phyloP scores from a whole-genome alignment of 306 rosid genomes.

The Abrus precatorius region DNA sequence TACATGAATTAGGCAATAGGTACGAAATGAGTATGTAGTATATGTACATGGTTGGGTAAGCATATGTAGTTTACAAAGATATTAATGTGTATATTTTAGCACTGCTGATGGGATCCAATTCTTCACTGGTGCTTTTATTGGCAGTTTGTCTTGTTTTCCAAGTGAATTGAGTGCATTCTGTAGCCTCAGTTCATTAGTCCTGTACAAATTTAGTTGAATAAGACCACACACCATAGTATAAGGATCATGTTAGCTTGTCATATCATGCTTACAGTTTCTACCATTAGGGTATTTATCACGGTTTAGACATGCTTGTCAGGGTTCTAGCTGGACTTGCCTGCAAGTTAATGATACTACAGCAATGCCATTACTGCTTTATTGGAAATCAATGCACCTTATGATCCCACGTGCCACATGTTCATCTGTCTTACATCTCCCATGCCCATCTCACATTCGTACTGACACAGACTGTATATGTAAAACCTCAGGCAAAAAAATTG shows the following conservation, averaged over 20 bases:
- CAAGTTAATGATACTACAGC: constrained; percentile 33
- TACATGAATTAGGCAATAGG: too few relatives aligned
- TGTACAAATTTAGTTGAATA: not conserved
- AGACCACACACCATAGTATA: not conserved
- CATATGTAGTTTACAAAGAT: constrained; percentile 4
- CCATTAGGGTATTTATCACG: constrained; percentile 9
- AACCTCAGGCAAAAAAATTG: not conserved
- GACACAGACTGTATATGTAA: not conserved
- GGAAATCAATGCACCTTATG: constrained; percentile 35
- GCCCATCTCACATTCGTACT: constrained; percentile 27
- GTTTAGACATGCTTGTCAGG: constrained; percentile 42
- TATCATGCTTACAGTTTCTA: not conserved
- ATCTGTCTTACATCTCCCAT: constrained; percentile 9
- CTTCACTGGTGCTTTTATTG: not conserved
- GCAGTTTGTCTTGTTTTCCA: not conserved
- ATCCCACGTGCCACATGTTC: constrained; percentile 45
- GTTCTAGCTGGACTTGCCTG: constrained; percentile 46
- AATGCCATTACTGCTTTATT: constrained; percentile 31
- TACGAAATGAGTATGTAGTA: too few relatives aligned
- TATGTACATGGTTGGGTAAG: not conserved
- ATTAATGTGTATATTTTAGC: not conserved
- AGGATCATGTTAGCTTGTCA: constrained; percentile 10
- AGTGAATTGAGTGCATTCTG: constrained; percentile 5
- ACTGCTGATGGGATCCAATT: not conserved
- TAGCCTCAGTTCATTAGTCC: not conserved